phyloP scores from a whole-genome alignment of 805 yeast genomes.

The Pichia insulana region DNA sequence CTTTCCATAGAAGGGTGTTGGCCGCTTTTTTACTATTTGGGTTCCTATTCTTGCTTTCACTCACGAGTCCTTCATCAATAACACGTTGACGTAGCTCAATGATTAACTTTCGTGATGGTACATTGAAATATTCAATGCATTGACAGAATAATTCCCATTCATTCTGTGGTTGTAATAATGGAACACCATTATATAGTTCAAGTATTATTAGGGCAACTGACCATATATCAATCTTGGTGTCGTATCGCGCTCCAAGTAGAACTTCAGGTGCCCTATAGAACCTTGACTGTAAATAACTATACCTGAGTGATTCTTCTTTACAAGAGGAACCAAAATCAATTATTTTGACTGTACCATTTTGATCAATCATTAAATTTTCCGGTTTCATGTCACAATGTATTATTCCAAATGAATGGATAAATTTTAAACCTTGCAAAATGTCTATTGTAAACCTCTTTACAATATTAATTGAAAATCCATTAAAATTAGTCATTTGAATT shows the following conservation, averaged over 20 bases:
- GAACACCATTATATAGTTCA: constrained; percentile 61
- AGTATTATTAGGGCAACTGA: constrained; percentile 89
- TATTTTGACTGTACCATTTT: constrained; percentile 38
- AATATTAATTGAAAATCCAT: constrained; percentile 38
- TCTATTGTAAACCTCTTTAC: constrained; percentile 43
- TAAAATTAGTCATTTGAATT: constrained; percentile 39
- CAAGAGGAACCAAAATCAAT: constrained; percentile 79
- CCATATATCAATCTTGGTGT: constrained; percentile 68
- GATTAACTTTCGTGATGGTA: constrained; percentile 36
- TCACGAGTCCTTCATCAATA: constrained; percentile 28
- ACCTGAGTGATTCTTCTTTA: constrained; percentile 33
- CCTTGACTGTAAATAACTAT: constrained; percentile 51
- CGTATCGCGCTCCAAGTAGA: constrained; percentile 54
- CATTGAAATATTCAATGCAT: constrained; percentile 36
- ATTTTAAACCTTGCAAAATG: constrained; percentile 49
- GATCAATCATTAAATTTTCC: constrained; percentile 45
- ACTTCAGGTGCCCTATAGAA: constrained; percentile 79
- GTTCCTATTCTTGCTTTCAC: constrained; percentile 1
- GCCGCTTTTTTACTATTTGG: constrained; percentile 11
- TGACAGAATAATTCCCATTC: constrained; percentile 40
- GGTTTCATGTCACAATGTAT: constrained; percentile 87
- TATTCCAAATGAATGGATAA: constrained; percentile 45
- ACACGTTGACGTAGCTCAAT: constrained; percentile 32
- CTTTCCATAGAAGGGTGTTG: constrained; percentile 30
- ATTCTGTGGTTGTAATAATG: constrained; percentile 38